A percentile compares a stretch with the other conserved stretches of the same genome.
Evolutionary conservation across 306 rosid genomes (phyloP).

Genomic region (Gynostemma pentaphyllum): DNA sequence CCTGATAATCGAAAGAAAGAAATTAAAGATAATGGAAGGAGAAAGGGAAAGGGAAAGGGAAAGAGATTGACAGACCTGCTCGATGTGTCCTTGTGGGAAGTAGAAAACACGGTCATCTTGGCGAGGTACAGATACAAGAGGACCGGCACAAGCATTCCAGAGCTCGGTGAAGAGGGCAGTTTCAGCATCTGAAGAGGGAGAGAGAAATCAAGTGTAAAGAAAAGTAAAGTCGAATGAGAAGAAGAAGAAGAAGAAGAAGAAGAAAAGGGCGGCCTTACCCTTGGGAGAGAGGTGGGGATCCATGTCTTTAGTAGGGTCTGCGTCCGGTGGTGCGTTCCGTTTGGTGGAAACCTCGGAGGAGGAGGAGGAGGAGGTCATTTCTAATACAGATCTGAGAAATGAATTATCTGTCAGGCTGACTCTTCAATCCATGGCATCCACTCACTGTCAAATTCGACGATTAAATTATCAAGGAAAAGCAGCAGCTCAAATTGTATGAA

Average conservation of each 20-base stretch:
- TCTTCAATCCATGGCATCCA: too few relatives aligned
- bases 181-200: slow-evolving; percentile 42
- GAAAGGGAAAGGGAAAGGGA: not conserved
- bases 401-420: too few relatives aligned
- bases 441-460: too few relatives aligned
- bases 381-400: slow-evolving; percentile 46
- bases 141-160: slow-evolving; percentile 99
- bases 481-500: too few relatives aligned
- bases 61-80: slow-evolving; percentile 41
- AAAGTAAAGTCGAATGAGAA: too few relatives aligned
- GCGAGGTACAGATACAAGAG: slow-evolving; percentile 80
- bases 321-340: slow-evolving; percentile 27
- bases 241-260: slow-evolving; percentile 2
- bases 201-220: too few relatives aligned
- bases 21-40: not conserved
- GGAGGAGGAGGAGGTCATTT: slow-evolving; percentile 46
- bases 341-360: too few relatives aligned
- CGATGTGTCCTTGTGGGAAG: slow-evolving; percentile 98
- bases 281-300: slow-evolving; percentile 23
- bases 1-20: slow-evolving; percentile 22
- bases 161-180: slow-evolving; percentile 73
- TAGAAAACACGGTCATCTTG: slow-evolving; percentile 73
- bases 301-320: slow-evolving; percentile 25
- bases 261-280: slow-evolving; percentile 24
- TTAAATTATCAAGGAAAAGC: too few relatives aligned